Evolutionary conservation across 129 eudicot genomes (phyloP).

Genomic region (Silybum marianum): DNA sequence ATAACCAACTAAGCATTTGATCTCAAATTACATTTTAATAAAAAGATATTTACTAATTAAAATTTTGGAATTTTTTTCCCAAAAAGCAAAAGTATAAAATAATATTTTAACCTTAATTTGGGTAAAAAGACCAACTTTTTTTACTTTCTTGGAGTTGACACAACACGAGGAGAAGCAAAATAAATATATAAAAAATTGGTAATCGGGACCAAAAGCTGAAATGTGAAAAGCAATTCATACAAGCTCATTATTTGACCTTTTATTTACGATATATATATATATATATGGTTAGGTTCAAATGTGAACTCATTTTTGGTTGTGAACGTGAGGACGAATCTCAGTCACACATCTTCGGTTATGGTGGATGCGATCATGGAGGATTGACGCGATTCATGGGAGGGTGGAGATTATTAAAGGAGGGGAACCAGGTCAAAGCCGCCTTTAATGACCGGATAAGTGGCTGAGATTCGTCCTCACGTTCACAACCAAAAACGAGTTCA

Average conservation of each 20-base stretch:
- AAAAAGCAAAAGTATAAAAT: neutral
- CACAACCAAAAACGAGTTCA: no score
- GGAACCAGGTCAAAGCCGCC: no score
- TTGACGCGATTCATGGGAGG: no score
- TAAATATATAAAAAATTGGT: constrained; percentile 8
- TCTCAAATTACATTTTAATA: neutral
- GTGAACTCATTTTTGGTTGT: no score
- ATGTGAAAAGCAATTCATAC: constrained; percentile 22
- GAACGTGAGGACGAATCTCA: no score
- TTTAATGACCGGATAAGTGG: no score
- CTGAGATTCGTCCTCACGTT: no score
- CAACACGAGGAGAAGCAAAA: neutral
- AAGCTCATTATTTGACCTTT: constrained; percentile 23
- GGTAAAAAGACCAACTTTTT: constrained; percentile 16
- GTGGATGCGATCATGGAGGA: no score
- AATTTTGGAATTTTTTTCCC: no score
- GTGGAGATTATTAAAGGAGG: no score
- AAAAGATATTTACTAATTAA: neutral
- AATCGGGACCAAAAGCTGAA: constrained; percentile 26
- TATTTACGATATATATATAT: neutral
- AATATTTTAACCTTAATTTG: constrained; percentile 2
- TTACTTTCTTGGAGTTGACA: constrained; percentile 5
- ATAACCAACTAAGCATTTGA: neutral
- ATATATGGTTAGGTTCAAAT: no score
- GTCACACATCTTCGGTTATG: no score